Conservation (phyloP, 495 filamentous ascomycete genomes). For the Mycothermus thermophilus region DNA sequence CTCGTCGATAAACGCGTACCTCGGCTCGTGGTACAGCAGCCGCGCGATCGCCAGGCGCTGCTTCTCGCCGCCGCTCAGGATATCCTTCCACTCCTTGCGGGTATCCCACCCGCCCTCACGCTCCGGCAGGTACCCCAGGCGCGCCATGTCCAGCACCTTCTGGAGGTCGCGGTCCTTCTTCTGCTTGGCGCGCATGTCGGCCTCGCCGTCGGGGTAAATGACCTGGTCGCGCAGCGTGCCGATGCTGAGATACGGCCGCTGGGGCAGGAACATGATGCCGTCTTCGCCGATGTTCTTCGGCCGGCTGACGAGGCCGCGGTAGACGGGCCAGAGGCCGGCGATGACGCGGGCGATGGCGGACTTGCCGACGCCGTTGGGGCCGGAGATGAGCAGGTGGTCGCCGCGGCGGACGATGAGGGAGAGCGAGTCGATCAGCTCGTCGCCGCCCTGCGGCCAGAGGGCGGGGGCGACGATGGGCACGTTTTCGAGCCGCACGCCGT, state of each 20-base stretch:
- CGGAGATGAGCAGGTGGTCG: conserved; percentile 88
- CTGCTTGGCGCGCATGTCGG: conserved; percentile 78
- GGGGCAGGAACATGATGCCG: conserved; percentile 96
- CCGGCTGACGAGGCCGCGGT: conserved; percentile 74
- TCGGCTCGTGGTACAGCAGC: conserved; percentile 84
- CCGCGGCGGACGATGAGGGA: conserved; percentile 78
- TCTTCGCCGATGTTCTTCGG: conserved; percentile 69
- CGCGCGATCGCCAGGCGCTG: conserved; percentile 85
- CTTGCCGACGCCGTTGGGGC: conserved; percentile 92
- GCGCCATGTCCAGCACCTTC: conserved; percentile 64
- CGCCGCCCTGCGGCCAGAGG: conserved; percentile 71
- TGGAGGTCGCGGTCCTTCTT: conserved; percentile 61
- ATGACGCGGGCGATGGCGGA: conserved; percentile 77
- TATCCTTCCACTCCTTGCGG: conserved; percentile 96
- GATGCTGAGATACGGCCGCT: conserved; percentile 82
- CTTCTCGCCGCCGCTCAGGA: conserved; percentile 95
- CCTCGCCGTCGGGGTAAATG: conserved; percentile 89
- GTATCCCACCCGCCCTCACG: conserved; percentile 96
- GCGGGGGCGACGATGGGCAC: conserved; percentile 84
- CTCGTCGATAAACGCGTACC: conserved; percentile 89
- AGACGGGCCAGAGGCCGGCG: conserved; percentile 91
- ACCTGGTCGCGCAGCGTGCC: conserved; percentile 97
- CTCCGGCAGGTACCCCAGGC: conserved; percentile 74
- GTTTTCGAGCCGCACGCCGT: conserved; percentile 84
- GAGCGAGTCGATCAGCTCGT: conserved; percentile 77